Percentiles rank a stretch among this genome's conserved stretches.
Evolutionary conservation across 495 filamentous ascomycete genomes (phyloP).

Genomic region (Neurospora intermedia): DNA sequence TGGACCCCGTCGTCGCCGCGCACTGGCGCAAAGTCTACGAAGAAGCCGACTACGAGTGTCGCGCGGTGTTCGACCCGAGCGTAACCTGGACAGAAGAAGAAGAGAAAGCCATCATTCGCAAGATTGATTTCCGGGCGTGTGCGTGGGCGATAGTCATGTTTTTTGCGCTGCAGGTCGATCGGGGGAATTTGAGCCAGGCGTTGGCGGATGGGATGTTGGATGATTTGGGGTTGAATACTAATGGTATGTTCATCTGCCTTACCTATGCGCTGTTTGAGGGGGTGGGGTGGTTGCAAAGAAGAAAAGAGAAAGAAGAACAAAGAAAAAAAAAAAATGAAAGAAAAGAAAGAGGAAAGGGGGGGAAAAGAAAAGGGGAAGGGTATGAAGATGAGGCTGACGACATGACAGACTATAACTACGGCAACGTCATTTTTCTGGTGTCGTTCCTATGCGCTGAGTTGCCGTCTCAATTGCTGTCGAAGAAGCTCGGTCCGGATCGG

Average conservation of each 20-base stretch:
- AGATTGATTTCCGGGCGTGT: constrained; percentile 40
- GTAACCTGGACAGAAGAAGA: constrained; percentile 43
- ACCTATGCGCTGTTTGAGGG: too few species aligned
- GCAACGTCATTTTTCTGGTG: constrained; percentile 62
- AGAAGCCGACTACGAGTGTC: constrained; percentile 38
- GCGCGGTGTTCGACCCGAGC: constrained; percentile 41
- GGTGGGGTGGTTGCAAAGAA: too few species aligned
- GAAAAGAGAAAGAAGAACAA: too few species aligned
- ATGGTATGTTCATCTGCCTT: constrained; percentile 25
- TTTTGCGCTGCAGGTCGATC: constrained; percentile 47
- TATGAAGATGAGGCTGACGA: neutral
- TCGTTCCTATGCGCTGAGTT: constrained; percentile 60
- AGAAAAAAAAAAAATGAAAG: too few species aligned
- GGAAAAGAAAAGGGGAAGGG: constrained; percentile 7
- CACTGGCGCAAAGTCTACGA: constrained; percentile 38
- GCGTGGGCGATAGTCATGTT: constrained; percentile 45
- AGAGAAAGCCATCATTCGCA: constrained; percentile 40
- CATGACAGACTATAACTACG: constrained; percentile 52
- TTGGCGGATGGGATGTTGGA: constrained; percentile 45
- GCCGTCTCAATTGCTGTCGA: constrained; percentile 67
- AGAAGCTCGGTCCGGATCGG: constrained; percentile 60
- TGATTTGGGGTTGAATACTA: constrained; percentile 42
- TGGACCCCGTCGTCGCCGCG: constrained; percentile 35
- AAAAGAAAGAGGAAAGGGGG: too few species aligned
- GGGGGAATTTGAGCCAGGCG: constrained; percentile 45